phyloP scores from a whole-genome alignment of 805 yeast species.

The Grigorovia jiainica region DNA sequence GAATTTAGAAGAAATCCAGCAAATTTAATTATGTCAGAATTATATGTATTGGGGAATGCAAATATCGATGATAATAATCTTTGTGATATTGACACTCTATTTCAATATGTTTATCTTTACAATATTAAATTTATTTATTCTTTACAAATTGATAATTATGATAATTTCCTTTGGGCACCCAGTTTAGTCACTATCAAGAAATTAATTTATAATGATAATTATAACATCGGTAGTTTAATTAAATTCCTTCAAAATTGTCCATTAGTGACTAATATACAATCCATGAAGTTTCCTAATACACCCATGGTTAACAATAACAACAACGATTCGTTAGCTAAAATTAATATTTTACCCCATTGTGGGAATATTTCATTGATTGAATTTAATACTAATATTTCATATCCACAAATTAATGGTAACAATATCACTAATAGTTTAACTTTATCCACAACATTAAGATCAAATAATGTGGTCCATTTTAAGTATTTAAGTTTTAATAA shows the following conservation, averaged over 20 bases:
- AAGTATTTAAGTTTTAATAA: conserved; percentile 12
- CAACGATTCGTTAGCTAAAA: not conserved
- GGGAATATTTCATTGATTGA: conserved; percentile 14
- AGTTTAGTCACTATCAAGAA: conserved; percentile 13
- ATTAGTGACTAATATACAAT: conserved; percentile 10
- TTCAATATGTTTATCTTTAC: conserved; percentile 17
- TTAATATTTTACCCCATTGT: conserved; percentile 15
- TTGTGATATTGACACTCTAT: conserved; percentile 19
- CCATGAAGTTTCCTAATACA: conserved; percentile 16
- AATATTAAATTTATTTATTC: conserved; percentile 15
- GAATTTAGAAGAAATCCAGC: conserved; percentile 9
- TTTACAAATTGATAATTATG: conserved; percentile 11
- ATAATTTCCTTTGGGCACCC: conserved; percentile 14
- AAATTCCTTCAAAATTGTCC: conserved; percentile 12
- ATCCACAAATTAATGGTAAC: conserved; percentile 17
- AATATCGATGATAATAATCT: conserved; percentile 5
- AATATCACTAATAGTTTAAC: conserved; percentile 8
- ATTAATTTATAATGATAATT: conserved; percentile 5
- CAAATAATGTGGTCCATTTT: conserved; percentile 12
- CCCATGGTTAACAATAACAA: too few relatives aligned
- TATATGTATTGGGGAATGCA: conserved; percentile 19
- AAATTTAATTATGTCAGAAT: conserved; percentile 15
- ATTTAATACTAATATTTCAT: conserved; percentile 9
- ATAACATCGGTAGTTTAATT: conserved; percentile 1
- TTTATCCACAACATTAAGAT: conserved; percentile 12